Conservation (phyloP, 1,284 basidiomycete species). For the Hemileia vastatrix region DNA sequence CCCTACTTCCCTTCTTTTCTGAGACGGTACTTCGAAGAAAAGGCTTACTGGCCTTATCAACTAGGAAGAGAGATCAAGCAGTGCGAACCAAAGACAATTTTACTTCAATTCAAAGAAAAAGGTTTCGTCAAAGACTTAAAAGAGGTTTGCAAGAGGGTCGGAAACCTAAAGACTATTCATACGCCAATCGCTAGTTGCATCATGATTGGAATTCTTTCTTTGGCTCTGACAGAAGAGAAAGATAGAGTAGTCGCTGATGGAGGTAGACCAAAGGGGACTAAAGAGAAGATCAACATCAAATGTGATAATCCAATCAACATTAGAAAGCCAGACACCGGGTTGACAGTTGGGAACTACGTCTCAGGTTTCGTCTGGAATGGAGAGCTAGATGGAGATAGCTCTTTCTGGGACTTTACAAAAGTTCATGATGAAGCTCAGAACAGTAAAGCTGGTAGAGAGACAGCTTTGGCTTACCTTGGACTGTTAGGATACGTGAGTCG, state of each 20-base stretch:
- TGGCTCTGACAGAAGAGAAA: not conserved
- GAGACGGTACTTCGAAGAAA: no score
- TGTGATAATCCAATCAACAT: not conserved
- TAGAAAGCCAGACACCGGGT: not conserved
- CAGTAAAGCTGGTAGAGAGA: not conserved
- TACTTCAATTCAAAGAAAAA: no score
- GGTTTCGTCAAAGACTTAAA: not conserved
- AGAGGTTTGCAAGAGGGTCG: not conserved
- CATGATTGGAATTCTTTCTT: not conserved
- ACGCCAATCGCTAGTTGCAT: not conserved
- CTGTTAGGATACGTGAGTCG: not conserved
- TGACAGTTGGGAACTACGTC: not conserved
- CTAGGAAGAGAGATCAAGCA: no score
- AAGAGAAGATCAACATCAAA: not conserved
- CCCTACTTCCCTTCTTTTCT: no score
- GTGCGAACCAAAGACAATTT: no score
- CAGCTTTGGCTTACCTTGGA: not conserved
- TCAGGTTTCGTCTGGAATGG: not conserved
- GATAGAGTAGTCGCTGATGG: no score
- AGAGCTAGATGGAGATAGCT: not conserved
- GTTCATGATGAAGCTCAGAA: not conserved
- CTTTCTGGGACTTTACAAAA: not conserved
- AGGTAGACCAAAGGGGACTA: not conserved
- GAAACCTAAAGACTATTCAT: not conserved
- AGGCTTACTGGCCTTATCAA: no score